Conservation (phyloP, 2,329 filamentous ascomycete genomes). For the Huntiella bhutanensis region DNA sequence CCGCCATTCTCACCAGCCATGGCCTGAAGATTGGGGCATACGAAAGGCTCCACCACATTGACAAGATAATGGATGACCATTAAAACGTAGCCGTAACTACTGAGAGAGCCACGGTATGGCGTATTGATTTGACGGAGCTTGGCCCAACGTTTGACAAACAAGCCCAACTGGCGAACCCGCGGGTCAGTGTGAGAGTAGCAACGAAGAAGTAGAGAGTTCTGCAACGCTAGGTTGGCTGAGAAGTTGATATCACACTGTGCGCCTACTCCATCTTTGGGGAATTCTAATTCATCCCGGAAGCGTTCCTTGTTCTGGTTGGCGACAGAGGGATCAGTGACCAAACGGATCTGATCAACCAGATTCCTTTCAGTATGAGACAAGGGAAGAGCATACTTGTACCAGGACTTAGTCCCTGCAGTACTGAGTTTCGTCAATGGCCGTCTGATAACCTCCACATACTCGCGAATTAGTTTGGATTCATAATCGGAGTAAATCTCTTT, state of each 20-base stretch:
- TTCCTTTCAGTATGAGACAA: conserved; percentile 18
- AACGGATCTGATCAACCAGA: conserved; percentile 25
- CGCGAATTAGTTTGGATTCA: background rate
- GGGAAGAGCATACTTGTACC: conserved; percentile 19
- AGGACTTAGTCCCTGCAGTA: conserved; percentile 7
- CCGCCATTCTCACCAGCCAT: conserved; percentile 26
- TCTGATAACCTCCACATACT: conserved; percentile 10
- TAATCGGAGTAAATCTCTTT: conserved; percentile 24
- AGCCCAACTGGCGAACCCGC: conserved; percentile 56
- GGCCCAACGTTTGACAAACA: conserved; percentile 85
- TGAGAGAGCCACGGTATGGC: conserved; percentile 68
- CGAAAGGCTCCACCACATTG: conserved; percentile 61
- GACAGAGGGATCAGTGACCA: conserved; percentile 30
- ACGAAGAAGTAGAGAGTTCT: conserved; percentile 66
- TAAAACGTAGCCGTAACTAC: conserved; percentile 77
- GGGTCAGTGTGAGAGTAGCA: conserved; percentile 68
- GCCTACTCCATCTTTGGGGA: conserved; percentile 57
- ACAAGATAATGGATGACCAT: conserved; percentile 86
- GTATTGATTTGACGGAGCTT: conserved; percentile 73
- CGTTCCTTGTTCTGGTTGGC: conserved; percentile 26
- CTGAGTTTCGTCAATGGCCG: conserved; percentile 5
- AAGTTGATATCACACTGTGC: conserved; percentile 90
- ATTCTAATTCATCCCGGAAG: conserved; percentile 48
- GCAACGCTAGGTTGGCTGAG: conserved; percentile 60
- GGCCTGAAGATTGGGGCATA: conserved; percentile 66